phyloP scores from a whole-genome alignment of 2,329 filamentous ascomycete genomes.

The Berkeleyomyces basicola region DNA sequence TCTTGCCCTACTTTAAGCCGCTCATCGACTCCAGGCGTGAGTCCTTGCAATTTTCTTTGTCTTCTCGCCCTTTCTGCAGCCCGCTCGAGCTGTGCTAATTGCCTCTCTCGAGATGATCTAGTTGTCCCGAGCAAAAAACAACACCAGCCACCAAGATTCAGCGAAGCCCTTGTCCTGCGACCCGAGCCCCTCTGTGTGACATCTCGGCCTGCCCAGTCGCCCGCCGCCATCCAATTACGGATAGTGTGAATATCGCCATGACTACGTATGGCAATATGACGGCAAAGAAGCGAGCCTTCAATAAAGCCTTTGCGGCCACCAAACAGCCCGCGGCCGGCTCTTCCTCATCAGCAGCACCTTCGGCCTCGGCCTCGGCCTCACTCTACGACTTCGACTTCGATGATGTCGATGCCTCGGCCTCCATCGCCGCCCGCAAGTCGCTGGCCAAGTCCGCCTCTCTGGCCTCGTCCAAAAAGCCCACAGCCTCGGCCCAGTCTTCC shows the following conservation, averaged over 20 bases:
- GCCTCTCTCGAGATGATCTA: too few species aligned
- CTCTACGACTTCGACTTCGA: conserved; percentile 13
- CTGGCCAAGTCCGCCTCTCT: conserved; percentile 5
- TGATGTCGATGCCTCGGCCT: conserved; percentile 9
- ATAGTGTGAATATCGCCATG: conserved; percentile 1
- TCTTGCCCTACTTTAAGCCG: too few species aligned
- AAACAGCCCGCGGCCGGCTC: conserved; percentile 5
- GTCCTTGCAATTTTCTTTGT: too few species aligned
- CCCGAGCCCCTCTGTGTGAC: too few species aligned
- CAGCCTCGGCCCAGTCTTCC: background rate
- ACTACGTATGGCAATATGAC: conserved; percentile 14
- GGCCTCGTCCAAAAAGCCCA: conserved; percentile 5
- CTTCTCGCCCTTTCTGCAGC: too few species aligned
- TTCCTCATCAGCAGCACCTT: background rate
- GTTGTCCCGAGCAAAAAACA: too few species aligned
- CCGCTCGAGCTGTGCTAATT: too few species aligned
- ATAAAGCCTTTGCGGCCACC: conserved; percentile 11
- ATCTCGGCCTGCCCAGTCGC: background rate
- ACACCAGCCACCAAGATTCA: too few species aligned
- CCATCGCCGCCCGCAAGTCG: background rate
- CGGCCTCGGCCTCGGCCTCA: conserved; percentile 8
- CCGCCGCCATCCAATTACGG: background rate
- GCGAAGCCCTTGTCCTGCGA: too few species aligned
- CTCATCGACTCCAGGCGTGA: too few species aligned
- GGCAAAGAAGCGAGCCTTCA: conserved; percentile 13